Base-by-base conservation (phyloP, 306 rosid species). In the Begonia peltatifolia region DNA sequence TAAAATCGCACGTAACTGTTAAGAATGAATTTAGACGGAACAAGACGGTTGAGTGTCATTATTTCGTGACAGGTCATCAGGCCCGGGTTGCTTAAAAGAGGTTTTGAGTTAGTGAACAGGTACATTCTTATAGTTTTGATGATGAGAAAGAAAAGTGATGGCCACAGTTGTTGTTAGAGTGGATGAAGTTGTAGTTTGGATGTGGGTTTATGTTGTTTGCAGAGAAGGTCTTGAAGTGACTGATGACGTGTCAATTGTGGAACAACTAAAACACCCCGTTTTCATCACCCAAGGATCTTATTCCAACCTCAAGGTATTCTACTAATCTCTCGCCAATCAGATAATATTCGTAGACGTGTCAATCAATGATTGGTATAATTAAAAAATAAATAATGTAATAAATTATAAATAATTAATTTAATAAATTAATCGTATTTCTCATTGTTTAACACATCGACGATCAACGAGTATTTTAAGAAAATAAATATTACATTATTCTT, bases 141-240 rank as follows among this genome's bases (percentile, higher is more conserved):
- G 18, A 17, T 17, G 18, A 17, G 18, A 17, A 17, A 17, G 18
- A 17, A 17, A 17, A 17, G 18, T 17, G 18, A 17, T 17, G 18
- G 18, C 35, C 35, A 2, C 35, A 25, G 35, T 25, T 25, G 4
- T 25, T 25, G 4, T 25, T 25, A 1, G 6, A 25, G 35, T 25
- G 2, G 6, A 25, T 6, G 35, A 25, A 30, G 38, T 7, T 30
- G 9, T 30, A 3, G 1, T 7, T 5, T 5, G 38, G 38, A 69
- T 48, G 53, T 61, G 58, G 14, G 20, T 16, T 55, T 2, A 13
- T 58, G 17, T 30, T 68, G 2, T 30, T 57, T 59, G 11, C 87
- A 90, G 99, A 25, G 84, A 76, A 66, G 92, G 87, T 15, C 82
- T 90, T 36, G 99, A 86, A 73, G 99, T 90, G 64, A 90, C 99